A percentile compares a stretch with the other conserved stretches of the same genome.
These are phyloP conservation scores for Leptographium flavum DNA, from an alignment of 2,329 filamentous ascomycete genomes.

Conservation along the genomic window DNA sequence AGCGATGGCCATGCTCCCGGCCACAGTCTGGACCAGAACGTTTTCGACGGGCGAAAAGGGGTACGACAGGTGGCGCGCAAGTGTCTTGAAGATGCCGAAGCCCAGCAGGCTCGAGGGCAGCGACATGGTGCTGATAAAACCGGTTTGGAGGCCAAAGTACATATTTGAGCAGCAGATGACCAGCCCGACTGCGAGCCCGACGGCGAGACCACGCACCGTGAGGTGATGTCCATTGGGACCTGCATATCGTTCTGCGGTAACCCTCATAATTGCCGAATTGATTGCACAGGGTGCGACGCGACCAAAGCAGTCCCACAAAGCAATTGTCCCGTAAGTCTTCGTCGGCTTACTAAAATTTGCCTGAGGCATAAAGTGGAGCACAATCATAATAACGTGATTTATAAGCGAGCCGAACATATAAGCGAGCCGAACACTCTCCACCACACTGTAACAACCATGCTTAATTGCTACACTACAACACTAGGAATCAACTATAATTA, in stretches of 20 bases:
- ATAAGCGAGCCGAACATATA: no score
- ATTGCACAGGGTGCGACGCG: neutral
- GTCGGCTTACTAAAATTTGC: neutral
- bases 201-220: conserved; percentile 65
- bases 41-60: conserved; percentile 95
- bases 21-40: conserved; percentile 89
- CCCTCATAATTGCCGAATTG: conserved; percentile 1
- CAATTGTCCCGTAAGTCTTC: neutral
- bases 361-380: neutral
- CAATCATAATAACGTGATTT: conserved; percentile 2
- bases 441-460: no score
- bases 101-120: conserved; percentile 93
- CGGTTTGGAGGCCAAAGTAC: conserved; percentile 69
- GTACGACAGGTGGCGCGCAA: conserved; percentile 56
- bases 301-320: neutral
- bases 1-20: conserved; percentile 92
- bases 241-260: neutral
- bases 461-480: no score
- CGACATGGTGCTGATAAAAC: conserved; percentile 63
- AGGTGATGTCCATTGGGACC: conserved; percentile 46
- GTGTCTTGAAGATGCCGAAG: conserved; percentile 78
- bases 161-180: conserved; percentile 95
- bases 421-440: no score
- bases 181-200: conserved; percentile 71
- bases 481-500: no score